phyloP scores from a whole-genome alignment of 192 early-diverging fungal species.

The Backusella psychrophila region DNA sequence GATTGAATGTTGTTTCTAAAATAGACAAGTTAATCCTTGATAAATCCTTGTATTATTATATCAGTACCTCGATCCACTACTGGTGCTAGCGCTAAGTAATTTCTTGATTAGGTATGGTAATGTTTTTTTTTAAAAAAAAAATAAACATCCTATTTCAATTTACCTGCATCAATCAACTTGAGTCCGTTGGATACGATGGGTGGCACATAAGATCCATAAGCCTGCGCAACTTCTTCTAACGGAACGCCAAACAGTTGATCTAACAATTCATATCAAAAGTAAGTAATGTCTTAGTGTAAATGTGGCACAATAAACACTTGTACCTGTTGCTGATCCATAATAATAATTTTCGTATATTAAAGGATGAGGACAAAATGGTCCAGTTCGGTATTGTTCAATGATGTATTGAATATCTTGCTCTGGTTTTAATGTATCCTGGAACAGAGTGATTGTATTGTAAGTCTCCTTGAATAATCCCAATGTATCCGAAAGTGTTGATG shows the following conservation, averaged over 20 bases:
- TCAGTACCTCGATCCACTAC: neutral
- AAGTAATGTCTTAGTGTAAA: neutral
- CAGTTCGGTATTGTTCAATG: slow-evolving; percentile 73
- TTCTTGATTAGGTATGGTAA: neutral
- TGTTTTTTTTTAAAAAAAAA: neutral
- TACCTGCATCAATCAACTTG: slow-evolving; percentile 13
- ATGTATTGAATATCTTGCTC: slow-evolving; percentile 70
- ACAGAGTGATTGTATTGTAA: slow-evolving; percentile 55
- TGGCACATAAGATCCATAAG: neutral
- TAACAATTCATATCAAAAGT: neutral
- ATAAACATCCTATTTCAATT: neutral
- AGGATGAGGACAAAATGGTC: slow-evolving; percentile 63
- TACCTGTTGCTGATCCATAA: slow-evolving; percentile 58
- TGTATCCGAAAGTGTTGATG: slow-evolving; percentile 46
- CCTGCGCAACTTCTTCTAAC: slow-evolving; percentile 6
- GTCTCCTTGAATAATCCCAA: slow-evolving; percentile 53
- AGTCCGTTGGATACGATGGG: neutral
- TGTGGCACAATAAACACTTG: neutral
- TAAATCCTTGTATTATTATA: neutral
- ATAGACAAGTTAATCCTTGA: neutral
- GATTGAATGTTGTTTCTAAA: slow-evolving; percentile 41
- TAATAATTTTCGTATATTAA: slow-evolving; percentile 71
- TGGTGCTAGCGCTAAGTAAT: neutral
- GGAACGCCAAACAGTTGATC: slow-evolving; percentile 9
- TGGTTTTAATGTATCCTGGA: slow-evolving; percentile 71